Conservation (phyloP, 164 flowering plant genomes). For the Stephania japonica region DNA sequence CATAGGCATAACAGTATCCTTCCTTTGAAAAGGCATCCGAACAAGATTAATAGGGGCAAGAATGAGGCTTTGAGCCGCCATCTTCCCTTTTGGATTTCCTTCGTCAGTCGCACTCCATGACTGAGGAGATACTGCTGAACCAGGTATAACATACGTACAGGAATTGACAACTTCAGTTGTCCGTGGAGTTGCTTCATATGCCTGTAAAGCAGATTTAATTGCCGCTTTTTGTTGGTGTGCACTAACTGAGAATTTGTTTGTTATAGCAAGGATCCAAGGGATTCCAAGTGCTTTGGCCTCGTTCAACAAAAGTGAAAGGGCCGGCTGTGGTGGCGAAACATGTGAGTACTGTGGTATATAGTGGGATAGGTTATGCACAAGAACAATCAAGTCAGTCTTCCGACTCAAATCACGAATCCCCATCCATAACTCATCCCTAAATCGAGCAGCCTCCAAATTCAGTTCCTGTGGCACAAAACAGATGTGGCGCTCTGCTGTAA, state of each 20-base stretch:
- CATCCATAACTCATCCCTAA: conserved; percentile 80
- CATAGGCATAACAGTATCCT: conserved; percentile 56
- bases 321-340: conserved; percentile 50
- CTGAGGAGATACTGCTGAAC: conserved; percentile 40
- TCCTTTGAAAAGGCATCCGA: conserved; percentile 71
- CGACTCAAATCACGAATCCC: conserved; percentile 78
- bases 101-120: conserved; percentile 31
- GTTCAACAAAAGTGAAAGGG: conserved; percentile 68
- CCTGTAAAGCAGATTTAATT: conserved; percentile 57
- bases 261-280: conserved; percentile 93
- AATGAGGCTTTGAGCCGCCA: conserved; percentile 39
- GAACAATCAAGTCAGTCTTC: conserved; percentile 82
- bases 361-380: conserved; percentile 94
- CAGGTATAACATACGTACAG: conserved; percentile 69
- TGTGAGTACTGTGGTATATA: conserved; percentile 56
- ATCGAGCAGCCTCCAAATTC: conserved; percentile 50
- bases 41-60: conserved; percentile 62
- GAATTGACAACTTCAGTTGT: conserved; percentile 70
- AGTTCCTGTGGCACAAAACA: conserved; percentile 55
- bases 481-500: background rate
- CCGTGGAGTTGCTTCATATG: conserved; percentile 70
- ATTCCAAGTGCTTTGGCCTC: conserved; percentile 88
- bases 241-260: conserved; percentile 91
- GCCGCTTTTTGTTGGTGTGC: conserved; percentile 85
- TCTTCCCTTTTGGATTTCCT: conserved; percentile 29